These are phyloP conservation scores for Hypoxylon sp. DNA, from an alignment of 2,329 filamentous ascomycete genomes.

Conservation along the genomic window DNA sequence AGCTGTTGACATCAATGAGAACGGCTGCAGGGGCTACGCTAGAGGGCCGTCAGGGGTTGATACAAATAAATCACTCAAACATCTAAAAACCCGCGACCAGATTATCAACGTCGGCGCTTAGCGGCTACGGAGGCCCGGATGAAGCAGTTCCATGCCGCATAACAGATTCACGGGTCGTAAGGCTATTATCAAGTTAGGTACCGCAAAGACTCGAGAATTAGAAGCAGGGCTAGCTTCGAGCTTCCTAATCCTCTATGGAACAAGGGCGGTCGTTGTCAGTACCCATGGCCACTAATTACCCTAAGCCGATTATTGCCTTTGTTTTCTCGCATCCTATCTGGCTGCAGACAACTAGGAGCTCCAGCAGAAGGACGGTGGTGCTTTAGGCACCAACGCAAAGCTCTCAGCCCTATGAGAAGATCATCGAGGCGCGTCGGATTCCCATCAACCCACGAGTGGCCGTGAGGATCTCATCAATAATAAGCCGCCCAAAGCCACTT, in stretches of 20 bases:
- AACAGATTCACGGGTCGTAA: background rate
- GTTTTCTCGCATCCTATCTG: background rate
- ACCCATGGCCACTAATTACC: background rate
- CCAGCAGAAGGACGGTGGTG: background rate
- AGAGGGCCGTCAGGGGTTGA: constrained; percentile 14
- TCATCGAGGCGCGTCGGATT: constrained; percentile 18
- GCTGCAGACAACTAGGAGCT: background rate
- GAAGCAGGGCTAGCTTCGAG: background rate
- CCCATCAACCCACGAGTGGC: constrained; percentile 5
- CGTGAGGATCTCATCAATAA: constrained; percentile 11
- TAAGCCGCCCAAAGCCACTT: constrained; percentile 44
- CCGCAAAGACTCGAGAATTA: background rate
- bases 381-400: background rate
- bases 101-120: constrained; percentile 15
- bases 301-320: background rate
- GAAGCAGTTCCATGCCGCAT: background rate
- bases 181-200: background rate
- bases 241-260: constrained; percentile 1
- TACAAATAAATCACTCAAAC: constrained; percentile 22
- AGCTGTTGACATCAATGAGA: constrained; percentile 17
- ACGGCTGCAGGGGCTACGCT: constrained; percentile 6
- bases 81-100: constrained; percentile 13
- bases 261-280: background rate
- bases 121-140: background rate
- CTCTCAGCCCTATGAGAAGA: constrained; percentile 45